Evolutionary conservation across 306 rosid species (phyloP), one percentile per base, ranked within the genome.

Genomic region (Urtica urens): DNA sequence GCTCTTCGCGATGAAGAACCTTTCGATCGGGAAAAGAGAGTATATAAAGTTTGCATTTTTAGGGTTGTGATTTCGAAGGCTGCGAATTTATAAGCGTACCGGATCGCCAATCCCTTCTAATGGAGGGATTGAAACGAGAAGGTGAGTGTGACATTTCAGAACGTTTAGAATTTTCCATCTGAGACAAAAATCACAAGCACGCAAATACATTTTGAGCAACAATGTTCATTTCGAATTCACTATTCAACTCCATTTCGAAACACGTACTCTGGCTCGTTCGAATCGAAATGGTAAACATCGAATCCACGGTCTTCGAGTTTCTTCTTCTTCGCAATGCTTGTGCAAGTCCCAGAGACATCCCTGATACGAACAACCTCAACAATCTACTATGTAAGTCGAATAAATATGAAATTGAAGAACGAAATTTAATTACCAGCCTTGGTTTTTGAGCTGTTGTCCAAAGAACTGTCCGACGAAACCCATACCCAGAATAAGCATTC

Each of bases 331-430:
- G 17, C 41, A 51, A 13, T 55, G 55, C 76, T 72, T 22, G 73
- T 76, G 60, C 95, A 76, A 68, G 86, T 84, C 25, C 95, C 95
- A 50, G 93, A 78, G 24, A 88, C 90, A 56, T 15, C 35, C 80
- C 83, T 77, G 46, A 45, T 13, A 18, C 38, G 42, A 52, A 53
- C 34, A 3, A 4, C 26, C 43, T 7, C 10, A 20, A 29, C 43
- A 10, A 10, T 18, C 21, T 37, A 3, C n/a, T n/a, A 48, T 18
- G 9, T 23, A 7, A 21, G 30, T 2, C 11, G 10, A 45, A 23
- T 23, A 13, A 27, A 12, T 18, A 7, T 5, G 3, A 2, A 12
- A 28, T 13, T 22, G 24, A 46, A 11, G 17, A 4, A 2, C 3
- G 10, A 17, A 48, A 52, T 0, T 25, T 31, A 57, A 69, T n/a